A percentile compares a stretch with the other conserved stretches of the same genome.
Conservation (phyloP, 257 asterid species). For the Solanum gracilifrons region DNA sequence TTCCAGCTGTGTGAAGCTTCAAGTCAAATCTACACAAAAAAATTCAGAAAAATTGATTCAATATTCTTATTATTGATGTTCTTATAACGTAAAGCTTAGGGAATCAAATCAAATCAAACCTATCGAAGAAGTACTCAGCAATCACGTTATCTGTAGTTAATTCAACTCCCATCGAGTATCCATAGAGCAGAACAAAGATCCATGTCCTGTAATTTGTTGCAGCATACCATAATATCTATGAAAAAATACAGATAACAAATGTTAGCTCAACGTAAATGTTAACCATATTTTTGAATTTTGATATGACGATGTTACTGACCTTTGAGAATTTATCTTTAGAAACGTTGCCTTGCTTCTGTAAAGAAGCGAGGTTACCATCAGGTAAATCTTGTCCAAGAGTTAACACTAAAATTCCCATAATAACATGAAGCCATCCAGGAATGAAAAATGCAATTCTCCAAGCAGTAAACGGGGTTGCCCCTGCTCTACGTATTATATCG, state of each 20-base stretch:
- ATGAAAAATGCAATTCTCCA: slow-evolving; percentile 20
- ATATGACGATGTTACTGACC: neutral
- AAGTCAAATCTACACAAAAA: slow-evolving; percentile 30
- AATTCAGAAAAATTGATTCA: neutral
- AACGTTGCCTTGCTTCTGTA: slow-evolving; percentile 8
- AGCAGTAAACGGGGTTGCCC: slow-evolving; percentile 14
- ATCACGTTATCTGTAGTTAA: slow-evolving; percentile 40
- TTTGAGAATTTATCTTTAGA: slow-evolving; percentile 4
- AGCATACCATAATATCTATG: slow-evolving; percentile 11
- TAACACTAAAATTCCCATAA: slow-evolving; percentile 16
- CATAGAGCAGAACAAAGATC: slow-evolving; percentile 42
- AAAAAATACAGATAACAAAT: neutral
- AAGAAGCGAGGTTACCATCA: slow-evolving; percentile 17
- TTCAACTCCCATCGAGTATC: slow-evolving; percentile 56
- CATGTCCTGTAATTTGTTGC: slow-evolving; percentile 50
- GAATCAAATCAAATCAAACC: slow-evolving; percentile 4
- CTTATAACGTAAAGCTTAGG: neutral
- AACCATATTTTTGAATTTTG: no score
- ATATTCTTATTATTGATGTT: neutral
- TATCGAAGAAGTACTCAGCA: slow-evolving; percentile 48
- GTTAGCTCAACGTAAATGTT: no score
- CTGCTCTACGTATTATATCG: slow-evolving; percentile 5
- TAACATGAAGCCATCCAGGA: slow-evolving; percentile 10
- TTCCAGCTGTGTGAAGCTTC: slow-evolving; percentile 42
- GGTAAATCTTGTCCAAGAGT: slow-evolving; percentile 15